A percentile compares a stretch with the other conserved stretches of the same genome.
phyloP scores from a whole-genome alignment of 177 flowering plant genomes.

The Tripterygium wilfordii region DNA sequence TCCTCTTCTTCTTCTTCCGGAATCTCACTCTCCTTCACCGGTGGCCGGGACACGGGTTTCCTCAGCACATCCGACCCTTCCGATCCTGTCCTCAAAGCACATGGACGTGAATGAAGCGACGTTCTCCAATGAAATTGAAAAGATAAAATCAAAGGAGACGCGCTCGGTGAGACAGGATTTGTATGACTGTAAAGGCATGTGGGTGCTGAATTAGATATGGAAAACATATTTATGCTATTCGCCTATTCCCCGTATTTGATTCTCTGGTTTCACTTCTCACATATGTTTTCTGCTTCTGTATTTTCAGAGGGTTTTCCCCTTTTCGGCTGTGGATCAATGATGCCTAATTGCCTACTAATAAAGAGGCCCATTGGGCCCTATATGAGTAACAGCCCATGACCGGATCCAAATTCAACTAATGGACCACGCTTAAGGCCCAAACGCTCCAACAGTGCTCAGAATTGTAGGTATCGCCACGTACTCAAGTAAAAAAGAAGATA shows the following conservation, averaged over 20 bases:
- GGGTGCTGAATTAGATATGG: slow-evolving; percentile 5
- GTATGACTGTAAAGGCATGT: slow-evolving; percentile 6
- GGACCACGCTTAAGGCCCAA: too few relatives aligned
- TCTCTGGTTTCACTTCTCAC: too few relatives aligned
- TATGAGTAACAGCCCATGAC: too few relatives aligned
- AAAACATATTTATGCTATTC: slow-evolving; percentile 20
- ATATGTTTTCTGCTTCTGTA: too few relatives aligned
- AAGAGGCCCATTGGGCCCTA: too few relatives aligned
- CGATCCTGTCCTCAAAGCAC: slow-evolving; percentile 26
- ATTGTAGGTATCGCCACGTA: slow-evolving; percentile 5
- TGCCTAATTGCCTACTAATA: too few relatives aligned
- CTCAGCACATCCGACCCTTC: slow-evolving; percentile 32
- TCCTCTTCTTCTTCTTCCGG: slow-evolving; percentile 19
- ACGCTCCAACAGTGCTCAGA: too few relatives aligned
- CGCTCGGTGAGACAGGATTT: slow-evolving; percentile 10
- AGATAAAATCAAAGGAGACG: slow-evolving; percentile 5
- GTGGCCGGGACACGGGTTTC: slow-evolving; percentile 34
- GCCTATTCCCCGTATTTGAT: too few relatives aligned
- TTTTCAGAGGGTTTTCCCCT: too few relatives aligned
- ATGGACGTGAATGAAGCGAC: slow-evolving; percentile 8
- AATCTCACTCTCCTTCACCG: slow-evolving; percentile 14
- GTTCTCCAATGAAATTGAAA: slow-evolving; percentile 5
- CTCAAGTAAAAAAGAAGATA: slow-evolving; percentile 5
- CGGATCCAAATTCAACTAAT: too few relatives aligned
- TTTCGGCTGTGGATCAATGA: too few relatives aligned